phyloP scores from a whole-genome alignment of 495 filamentous ascomycete species.

The Sordaria brevicollis region DNA sequence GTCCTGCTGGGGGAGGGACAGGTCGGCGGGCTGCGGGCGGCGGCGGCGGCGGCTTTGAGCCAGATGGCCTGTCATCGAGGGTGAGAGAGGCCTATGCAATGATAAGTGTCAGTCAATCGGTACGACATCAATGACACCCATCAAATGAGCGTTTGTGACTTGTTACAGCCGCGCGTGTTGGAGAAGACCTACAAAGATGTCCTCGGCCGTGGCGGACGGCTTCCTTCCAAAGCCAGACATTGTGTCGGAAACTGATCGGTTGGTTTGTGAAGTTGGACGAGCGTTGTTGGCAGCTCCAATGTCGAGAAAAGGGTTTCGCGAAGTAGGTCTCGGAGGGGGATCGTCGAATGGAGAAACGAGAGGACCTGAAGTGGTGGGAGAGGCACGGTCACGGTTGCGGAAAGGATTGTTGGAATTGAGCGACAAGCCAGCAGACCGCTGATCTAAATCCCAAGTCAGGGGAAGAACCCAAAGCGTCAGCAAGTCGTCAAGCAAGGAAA shows the following conservation, averaged over 20 bases:
- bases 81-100: constrained; percentile 38
- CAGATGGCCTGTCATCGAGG: constrained; percentile 27
- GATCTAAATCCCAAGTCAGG: constrained; percentile 26
- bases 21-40: constrained; percentile 27
- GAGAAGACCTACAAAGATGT: constrained; percentile 74
- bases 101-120: constrained; percentile 4
- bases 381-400: constrained; percentile 67
- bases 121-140: neutral
- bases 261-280: constrained; percentile 34
- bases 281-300: constrained; percentile 37
- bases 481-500: constrained; percentile 12
- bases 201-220: constrained; percentile 55
- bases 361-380: constrained; percentile 43
- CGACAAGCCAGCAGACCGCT: constrained; percentile 39
- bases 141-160: neutral
- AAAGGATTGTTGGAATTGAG: constrained; percentile 97
- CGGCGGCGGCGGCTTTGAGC: constrained; percentile 22
- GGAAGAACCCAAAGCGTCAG: constrained; percentile 25
- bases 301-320: constrained; percentile 90
- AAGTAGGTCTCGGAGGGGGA: constrained; percentile 58
- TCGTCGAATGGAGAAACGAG: constrained; percentile 41
- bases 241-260: constrained; percentile 32
- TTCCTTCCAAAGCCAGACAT: constrained; percentile 48
- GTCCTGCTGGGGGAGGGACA: constrained; percentile 27
- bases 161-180: neutral